Evolutionary conservation across 306 rosid species (phyloP), one percentile per base, ranked within the genome.

Genomic region (Clitoria ternatea): DNA sequence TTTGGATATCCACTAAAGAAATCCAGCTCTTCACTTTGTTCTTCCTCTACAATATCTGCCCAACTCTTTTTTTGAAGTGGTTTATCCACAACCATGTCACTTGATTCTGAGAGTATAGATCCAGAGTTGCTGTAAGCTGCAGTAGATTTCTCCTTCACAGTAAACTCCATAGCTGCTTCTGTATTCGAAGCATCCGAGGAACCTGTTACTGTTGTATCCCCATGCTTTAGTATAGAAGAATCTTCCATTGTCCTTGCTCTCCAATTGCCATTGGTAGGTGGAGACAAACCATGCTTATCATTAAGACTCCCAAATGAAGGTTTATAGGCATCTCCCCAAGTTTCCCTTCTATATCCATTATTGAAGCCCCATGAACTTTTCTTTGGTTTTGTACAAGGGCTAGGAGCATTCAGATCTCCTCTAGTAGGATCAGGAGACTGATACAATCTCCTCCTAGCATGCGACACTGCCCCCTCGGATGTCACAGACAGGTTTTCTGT

Each of bases 31-130:
- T 88, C 95, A 68, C 82, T 80, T 82, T 92, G 95, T 49, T 90
- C 98, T 83, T 93, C 99, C 83, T 94, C 97, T 10, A 63, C 96
- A 79, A 91, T 80, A 60, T 94, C 99, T 57, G 99, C 99, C 99
- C 99, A 94, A 39, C 99, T 91, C 75, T 89, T 94, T 89, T 85
- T 86, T 65, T 24, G 49, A 4, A 47, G 20, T 15, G 71, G 48
- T 36, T 79, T 66, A 73, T 65, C 54, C 73, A 44, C 44, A 72
- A n/a, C 68, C 70, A 43, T 44, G 23, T 37, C 50, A 29, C 6
- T 37, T 48, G 80, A 61, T 33, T 61, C 80, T 79, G 65, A 18
- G 14, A 32, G 24, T 9, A 4, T 15, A 8, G 26, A 59, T 8
- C 65, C 10, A 59, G 10, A 33, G 17, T 26, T 17, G 9, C 44